phyloP scores from a whole-genome alignment of 1,284 basidiomycete genomes.

The Ganoderma sinense region DNA sequence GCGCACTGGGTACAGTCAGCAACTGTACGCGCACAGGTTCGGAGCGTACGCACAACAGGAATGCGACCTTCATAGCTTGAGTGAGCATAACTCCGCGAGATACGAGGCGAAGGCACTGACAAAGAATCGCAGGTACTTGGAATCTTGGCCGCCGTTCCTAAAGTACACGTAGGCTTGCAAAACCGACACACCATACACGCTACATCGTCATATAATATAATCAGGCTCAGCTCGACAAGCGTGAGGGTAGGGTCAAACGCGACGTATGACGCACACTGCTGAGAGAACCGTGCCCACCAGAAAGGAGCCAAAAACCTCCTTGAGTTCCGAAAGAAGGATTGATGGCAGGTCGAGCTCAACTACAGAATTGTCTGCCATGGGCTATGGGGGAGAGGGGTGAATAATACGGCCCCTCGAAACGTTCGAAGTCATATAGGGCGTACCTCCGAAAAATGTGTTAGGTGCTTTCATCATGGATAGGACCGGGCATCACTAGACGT shows the following conservation, averaged over 20 bases:
- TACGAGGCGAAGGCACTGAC: background rate
- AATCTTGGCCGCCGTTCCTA: background rate
- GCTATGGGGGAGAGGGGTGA: background rate
- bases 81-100: background rate
- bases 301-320: background rate
- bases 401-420: background rate
- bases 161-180: background rate
- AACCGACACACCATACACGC: background rate
- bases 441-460: background rate
- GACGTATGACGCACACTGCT: background rate
- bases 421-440: background rate
- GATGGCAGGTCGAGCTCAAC: background rate
- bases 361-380: background rate
- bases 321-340: background rate
- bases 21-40: background rate
- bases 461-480: background rate
- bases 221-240: no score
- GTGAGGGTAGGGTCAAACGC: background rate
- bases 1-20: background rate
- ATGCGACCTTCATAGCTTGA: background rate
- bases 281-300: background rate
- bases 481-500: no score
- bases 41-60: background rate
- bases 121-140: background rate
- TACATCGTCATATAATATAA: background rate